Percentiles rank a stretch among this genome's conserved stretches.
Conservation (phyloP, 2,329 filamentous ascomycete species). For the Biscogniauxia sp. region DNA sequence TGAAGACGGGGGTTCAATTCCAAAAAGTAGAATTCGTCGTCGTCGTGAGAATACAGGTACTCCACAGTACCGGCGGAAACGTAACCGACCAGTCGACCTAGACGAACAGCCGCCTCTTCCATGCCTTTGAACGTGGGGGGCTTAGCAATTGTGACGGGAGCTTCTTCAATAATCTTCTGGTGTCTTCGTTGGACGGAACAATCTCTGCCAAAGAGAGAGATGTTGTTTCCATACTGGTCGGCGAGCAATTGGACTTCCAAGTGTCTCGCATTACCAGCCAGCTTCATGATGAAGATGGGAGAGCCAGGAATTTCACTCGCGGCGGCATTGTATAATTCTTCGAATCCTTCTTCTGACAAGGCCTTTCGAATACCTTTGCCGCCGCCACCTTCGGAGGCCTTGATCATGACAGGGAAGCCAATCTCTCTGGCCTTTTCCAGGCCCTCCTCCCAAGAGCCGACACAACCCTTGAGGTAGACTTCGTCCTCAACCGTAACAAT, state of each 20-base stretch:
- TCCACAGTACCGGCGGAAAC: constrained; percentile 98
- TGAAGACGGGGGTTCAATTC: constrained; percentile 98
- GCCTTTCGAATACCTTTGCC: constrained; percentile 99
- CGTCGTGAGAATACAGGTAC: constrained; percentile 95
- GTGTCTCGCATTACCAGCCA: constrained; percentile 93
- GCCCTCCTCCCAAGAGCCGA: constrained; percentile 85
- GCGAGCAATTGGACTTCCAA: constrained; percentile 96
- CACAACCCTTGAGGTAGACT: constrained; percentile 87
- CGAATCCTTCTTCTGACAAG: constrained; percentile 78
- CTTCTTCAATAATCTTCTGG: constrained; percentile 99
- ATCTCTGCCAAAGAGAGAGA: constrained; percentile 96
- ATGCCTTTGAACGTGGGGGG: constrained; percentile 86
- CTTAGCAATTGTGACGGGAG: constrained; percentile 94
- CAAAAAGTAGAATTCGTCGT: constrained; percentile 99
- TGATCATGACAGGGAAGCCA: constrained; percentile 99
- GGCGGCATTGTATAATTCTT: constrained; percentile 87
- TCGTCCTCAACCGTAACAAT: constrained; percentile 91
- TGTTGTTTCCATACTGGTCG: constrained; percentile 99
- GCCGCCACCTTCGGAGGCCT: constrained; percentile 98
- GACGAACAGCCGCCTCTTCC: constrained; percentile 93
- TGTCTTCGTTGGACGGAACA: constrained; percentile 97
- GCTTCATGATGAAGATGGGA: constrained; percentile 99
- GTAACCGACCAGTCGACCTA: constrained; percentile 93
- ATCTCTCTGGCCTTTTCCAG: constrained; percentile 83
- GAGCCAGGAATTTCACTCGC: constrained; percentile 97